Base-by-base conservation (phyloP, 2,329 filamentous ascomycete genomes). In the Paracorniculantispora psalliotae region DNA sequence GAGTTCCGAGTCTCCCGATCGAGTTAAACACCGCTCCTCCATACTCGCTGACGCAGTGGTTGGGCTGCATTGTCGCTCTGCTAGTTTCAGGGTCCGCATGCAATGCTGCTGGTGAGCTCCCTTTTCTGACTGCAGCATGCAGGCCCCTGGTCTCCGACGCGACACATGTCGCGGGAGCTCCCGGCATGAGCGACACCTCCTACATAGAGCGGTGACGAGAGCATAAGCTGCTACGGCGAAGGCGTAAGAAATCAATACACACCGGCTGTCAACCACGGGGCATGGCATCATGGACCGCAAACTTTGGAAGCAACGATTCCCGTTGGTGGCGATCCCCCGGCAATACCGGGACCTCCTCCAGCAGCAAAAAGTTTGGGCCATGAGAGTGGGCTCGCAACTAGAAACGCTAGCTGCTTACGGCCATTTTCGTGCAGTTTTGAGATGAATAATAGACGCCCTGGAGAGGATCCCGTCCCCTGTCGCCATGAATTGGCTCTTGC, bases 51-150 rank as follows among this genome's bases (percentile, higher is more conserved):
- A 21, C 23, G 21, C 25, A 19, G 44, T 4, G 15, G 9, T 23
- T 21, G n/a, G 23, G 23, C 21, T 23, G 25, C 37, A 52, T 33
- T 51, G 37, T 13, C 8, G 46, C 33, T 35, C 26, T 23, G 33
- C 9, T 26, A 57, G 55, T 51, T 57, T 57, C 55, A 57, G 47
- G 47, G 55, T 43, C 54, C 41, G 33, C 44, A 48, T 44, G 46
- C 33, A 49, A 15, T 19, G 19, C 13, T 19, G 17, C 35, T n/a
- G 8, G 13, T n/a, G 13, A 43, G 56, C 28, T 44, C 47, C 25
- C 26, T 58, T 30, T 49, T 56, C 54, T 49, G 15, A 57, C 54
- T 57, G 44, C 54, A 49, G 54, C 3, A 33, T 15, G 23, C 41
- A 47, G 26, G 19, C 26, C 55, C 46, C 28, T 58, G 35, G 47